Evolutionary conservation across 2,329 filamentous ascomycete species (phyloP).

Genomic region (Ophiostoma populinum): DNA sequence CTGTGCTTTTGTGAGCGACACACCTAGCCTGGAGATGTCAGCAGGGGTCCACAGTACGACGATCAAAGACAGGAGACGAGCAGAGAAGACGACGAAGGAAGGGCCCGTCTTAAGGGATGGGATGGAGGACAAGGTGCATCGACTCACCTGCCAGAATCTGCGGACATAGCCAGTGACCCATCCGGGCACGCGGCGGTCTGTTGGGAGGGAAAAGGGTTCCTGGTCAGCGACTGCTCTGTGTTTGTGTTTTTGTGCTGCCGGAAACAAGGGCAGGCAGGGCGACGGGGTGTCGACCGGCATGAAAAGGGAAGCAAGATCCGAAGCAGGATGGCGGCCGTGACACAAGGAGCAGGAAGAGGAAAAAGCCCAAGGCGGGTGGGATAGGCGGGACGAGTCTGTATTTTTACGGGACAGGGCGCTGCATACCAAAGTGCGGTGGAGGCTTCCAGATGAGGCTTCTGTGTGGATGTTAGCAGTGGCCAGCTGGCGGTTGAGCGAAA

Average conservation of each 20-base stretch:
- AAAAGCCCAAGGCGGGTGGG: neutral
- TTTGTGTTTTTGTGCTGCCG: too few species aligned
- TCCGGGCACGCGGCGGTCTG: constrained; percentile 71
- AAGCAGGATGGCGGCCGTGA: too few species aligned
- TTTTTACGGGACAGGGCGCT: constrained; percentile 3
- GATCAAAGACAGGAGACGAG: neutral
- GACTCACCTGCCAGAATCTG: constrained; percentile 87
- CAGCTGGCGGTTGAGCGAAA: neutral
- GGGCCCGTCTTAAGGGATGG: too few species aligned
- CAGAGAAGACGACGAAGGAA: too few species aligned
- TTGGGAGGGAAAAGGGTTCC: neutral
- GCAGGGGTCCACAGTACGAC: too few species aligned
- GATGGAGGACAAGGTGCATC: neutral
- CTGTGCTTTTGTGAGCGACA: too few species aligned
- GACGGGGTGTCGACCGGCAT: too few species aligned
- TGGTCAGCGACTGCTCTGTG: neutral
- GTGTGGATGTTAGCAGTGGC: neutral
- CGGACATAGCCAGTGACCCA: constrained; percentile 90
- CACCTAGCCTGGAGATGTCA: constrained; percentile 2
- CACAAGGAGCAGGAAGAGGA: neutral
- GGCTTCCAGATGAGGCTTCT: constrained; percentile 98
- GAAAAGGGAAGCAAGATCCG: too few species aligned
- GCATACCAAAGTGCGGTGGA: constrained; percentile 78
- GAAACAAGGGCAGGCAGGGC: too few species aligned
- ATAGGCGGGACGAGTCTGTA: neutral